Evolutionary conservation across 2,329 filamentous ascomycete genomes (phyloP).

Genomic region (Davidsoniella virescens): DNA sequence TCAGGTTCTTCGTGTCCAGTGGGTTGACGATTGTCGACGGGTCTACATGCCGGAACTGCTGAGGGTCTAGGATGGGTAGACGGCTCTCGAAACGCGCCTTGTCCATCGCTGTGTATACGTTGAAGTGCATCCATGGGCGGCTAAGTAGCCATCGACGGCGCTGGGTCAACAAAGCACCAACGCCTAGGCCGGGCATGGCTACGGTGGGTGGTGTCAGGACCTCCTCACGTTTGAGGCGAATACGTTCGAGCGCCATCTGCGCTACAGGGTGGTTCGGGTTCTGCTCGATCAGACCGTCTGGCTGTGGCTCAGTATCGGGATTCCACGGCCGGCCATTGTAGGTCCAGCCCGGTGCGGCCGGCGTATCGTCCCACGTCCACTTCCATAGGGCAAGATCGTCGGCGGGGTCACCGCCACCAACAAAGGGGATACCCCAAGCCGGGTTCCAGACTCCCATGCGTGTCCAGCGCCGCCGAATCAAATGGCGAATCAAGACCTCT

Average conservation of each 20-base stretch:
- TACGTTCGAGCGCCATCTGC: not conserved
- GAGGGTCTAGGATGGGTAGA: not conserved
- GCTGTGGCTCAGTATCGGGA: not conserved
- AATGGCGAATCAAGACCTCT: constrained; percentile 5
- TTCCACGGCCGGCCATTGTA: not conserved
- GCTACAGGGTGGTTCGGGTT: constrained; percentile 3
- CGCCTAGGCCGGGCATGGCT: not conserved
- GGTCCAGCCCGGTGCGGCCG: constrained; percentile 1
- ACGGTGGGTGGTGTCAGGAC: too few species aligned
- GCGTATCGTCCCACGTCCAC: constrained; percentile 10
- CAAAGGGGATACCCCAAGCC: constrained; percentile 5
- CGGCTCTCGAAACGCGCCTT: constrained; percentile 3
- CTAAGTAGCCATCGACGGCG: constrained; percentile 1
- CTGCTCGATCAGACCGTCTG: not conserved
- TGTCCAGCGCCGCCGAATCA: constrained; percentile 9
- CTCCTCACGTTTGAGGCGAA: not conserved
- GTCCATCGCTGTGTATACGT: constrained; percentile 1
- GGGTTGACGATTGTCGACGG: too few species aligned
- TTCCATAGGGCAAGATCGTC: constrained; percentile 3
- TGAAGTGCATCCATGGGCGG: constrained; percentile 11
- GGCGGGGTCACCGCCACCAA: not conserved
- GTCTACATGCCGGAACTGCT: too few species aligned
- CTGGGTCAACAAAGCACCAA: too few species aligned
- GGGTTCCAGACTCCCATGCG: constrained; percentile 9
- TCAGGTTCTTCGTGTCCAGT: too few species aligned